These are phyloP conservation scores for Astrothelium subdiscretum DNA, from an alignment of 495 filamentous ascomycete genomes.

Conservation along the genomic window DNA sequence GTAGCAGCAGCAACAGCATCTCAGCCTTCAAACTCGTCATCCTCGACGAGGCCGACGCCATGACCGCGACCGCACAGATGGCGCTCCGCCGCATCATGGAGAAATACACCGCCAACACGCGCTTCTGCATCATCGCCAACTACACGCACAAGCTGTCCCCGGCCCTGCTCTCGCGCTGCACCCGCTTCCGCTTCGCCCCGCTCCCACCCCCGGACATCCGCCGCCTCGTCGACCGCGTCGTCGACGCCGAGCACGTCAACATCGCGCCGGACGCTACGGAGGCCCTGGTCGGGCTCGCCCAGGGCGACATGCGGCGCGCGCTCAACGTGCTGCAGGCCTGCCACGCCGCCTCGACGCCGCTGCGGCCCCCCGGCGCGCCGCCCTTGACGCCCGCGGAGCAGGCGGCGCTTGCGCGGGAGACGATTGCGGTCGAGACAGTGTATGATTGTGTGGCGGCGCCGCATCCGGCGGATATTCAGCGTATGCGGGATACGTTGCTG, in stretches of 20 bases:
- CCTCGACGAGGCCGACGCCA: slow-evolving; percentile 94
- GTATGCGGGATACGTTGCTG: slow-evolving; percentile 74
- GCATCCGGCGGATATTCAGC: slow-evolving; percentile 75
- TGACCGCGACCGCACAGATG: slow-evolving; percentile 97
- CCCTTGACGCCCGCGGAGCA: slow-evolving; percentile 29
- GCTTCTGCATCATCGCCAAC: slow-evolving; percentile 98
- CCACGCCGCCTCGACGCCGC: slow-evolving; percentile 69
- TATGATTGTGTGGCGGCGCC: slow-evolving; percentile 97
- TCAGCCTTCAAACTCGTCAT: slow-evolving; percentile 90
- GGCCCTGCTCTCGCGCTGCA: slow-evolving; percentile 84
- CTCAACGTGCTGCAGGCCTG: slow-evolving; percentile 95
- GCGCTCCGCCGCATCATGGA: slow-evolving; percentile 96
- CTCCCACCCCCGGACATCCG: slow-evolving; percentile 80
- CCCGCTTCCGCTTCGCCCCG: slow-evolving; percentile 88
- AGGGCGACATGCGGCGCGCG: slow-evolving; percentile 91
- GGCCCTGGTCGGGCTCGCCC: slow-evolving; percentile 73
- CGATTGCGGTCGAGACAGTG: slow-evolving; percentile 82
- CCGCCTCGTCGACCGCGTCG: slow-evolving; percentile 73
- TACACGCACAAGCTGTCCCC: slow-evolving; percentile 99
- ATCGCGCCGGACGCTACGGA: slow-evolving; percentile 69
- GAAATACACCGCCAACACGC: slow-evolving; percentile 94
- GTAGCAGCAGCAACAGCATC: slow-evolving; percentile 40
- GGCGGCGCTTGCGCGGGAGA: slow-evolving; percentile 51
- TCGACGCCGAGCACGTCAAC: slow-evolving; percentile 74
- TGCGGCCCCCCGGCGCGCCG: slow-evolving; percentile 37